phyloP scores from a whole-genome alignment of 192 early-diverging fungal genomes.

The Diversispora eburnea region DNA sequence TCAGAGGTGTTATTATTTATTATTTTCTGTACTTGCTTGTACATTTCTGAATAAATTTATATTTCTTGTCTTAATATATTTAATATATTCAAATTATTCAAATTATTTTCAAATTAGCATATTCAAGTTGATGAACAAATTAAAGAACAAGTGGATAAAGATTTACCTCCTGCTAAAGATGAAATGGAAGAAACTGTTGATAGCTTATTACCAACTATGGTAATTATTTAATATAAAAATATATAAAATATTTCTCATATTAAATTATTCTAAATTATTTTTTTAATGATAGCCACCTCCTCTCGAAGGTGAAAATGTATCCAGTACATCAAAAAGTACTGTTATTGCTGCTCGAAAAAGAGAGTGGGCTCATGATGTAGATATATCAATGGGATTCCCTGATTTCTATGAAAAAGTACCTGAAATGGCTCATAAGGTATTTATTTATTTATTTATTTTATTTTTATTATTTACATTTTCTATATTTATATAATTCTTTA shows the following conservation, averaged over 20 bases:
- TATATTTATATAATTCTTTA: neutral
- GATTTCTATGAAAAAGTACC: conserved; percentile 92
- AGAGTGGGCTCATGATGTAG: conserved; percentile 92
- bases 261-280: neutral
- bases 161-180: conserved; percentile 9
- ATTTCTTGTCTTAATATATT: too few relatives aligned
- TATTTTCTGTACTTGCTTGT: too few relatives aligned
- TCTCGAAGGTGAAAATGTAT: conserved; percentile 9
- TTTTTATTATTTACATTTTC: neutral
- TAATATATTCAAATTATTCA: too few relatives aligned
- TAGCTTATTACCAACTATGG: conserved; percentile 20
- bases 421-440: conserved; percentile 73
- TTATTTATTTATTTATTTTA: neutral
- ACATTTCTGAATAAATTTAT: too few relatives aligned
- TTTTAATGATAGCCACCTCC: conserved; percentile 16
- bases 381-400: conserved; percentile 79
- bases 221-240: neutral
- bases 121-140: neutral
- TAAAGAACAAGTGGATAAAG: neutral
- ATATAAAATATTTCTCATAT: neutral
- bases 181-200: conserved; percentile 29
- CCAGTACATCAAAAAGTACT: conserved; percentile 19
- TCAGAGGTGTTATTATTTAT: too few relatives aligned
- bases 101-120: neutral
- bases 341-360: conserved; percentile 40